phyloP scores from a whole-genome alignment of 176 grass and related monocot species.

The Phoenix roebelenii region DNA sequence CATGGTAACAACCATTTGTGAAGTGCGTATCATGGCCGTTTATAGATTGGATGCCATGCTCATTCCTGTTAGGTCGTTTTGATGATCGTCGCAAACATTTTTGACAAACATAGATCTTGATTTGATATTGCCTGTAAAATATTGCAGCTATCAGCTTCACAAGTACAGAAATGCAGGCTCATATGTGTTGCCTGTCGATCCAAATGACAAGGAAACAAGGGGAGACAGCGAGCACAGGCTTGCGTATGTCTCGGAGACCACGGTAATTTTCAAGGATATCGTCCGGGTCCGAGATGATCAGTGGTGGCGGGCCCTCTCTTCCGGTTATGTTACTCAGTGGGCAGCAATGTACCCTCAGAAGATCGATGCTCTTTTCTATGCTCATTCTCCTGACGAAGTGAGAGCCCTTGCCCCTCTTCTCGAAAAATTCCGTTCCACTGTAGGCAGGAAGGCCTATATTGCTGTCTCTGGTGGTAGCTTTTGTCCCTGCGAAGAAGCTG shows the following conservation, averaged over 20 bases:
- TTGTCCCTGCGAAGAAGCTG: conserved; percentile 72
- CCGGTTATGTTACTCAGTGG: conserved; percentile 93
- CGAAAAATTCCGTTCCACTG: conserved; percentile 51
- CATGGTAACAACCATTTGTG: too few relatives aligned
- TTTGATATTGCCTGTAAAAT: too few relatives aligned
- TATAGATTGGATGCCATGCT: too few relatives aligned
- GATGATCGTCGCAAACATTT: too few relatives aligned
- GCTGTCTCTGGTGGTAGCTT: conserved; percentile 56
- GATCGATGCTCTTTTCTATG: conserved; percentile 88
- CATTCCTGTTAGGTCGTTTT: too few relatives aligned
- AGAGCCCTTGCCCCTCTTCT: conserved; percentile 55
- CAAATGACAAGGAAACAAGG: conserved; percentile 82
- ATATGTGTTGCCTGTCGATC: conserved; percentile 80
- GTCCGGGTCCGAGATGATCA: conserved; percentile 85
- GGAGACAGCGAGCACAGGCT: conserved; percentile 94
- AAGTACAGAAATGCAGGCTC: conserved; percentile 89
- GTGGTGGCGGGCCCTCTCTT: conserved; percentile 89
- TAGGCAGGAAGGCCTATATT: conserved; percentile 59
- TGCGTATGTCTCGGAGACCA: conserved; percentile 76
- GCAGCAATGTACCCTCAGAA: conserved; percentile 93
- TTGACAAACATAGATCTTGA: too few relatives aligned
- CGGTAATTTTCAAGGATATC: conserved; percentile 92
- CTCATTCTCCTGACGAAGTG: conserved; percentile 67
- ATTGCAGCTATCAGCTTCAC: conserved; percentile 73
- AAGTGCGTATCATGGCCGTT: too few relatives aligned